A percentile compares a stretch with the other conserved stretches of the same genome.
Evolutionary conservation across 2,329 filamentous ascomycete species (phyloP).

Genomic region (Fusarium sp.): DNA sequence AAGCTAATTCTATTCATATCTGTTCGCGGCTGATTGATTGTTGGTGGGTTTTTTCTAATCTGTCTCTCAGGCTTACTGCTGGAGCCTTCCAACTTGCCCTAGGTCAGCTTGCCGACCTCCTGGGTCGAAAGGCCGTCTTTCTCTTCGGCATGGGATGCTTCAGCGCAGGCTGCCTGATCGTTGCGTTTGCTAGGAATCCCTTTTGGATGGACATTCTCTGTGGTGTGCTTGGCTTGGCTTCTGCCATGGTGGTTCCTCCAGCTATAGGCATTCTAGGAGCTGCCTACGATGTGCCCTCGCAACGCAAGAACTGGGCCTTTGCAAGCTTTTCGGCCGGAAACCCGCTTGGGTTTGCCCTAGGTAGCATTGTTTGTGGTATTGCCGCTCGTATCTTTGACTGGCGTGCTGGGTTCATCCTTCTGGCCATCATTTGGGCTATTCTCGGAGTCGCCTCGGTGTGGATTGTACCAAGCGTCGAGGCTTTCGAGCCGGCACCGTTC

Average conservation of each 20-base stretch:
- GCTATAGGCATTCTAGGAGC: slow-evolving; percentile 76
- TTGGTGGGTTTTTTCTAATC: background rate
- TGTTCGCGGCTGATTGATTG: background rate
- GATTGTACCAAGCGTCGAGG: slow-evolving; percentile 72
- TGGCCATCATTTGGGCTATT: slow-evolving; percentile 75
- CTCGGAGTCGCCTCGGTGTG: slow-evolving; percentile 72
- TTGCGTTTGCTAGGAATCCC: slow-evolving; percentile 43
- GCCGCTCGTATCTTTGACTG: slow-evolving; percentile 74
- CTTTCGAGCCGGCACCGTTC: slow-evolving; percentile 54
- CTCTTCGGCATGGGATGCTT: slow-evolving; percentile 41
- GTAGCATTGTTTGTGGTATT: slow-evolving; percentile 73
- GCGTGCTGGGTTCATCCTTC: slow-evolving; percentile 74
- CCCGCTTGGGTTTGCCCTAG: slow-evolving; percentile 58
- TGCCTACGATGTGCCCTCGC: slow-evolving; percentile 73
- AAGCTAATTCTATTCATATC: background rate
- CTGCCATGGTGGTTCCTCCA: slow-evolving; percentile 74
- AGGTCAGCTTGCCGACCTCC: slow-evolving; percentile 31
- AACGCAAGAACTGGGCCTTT: slow-evolving; percentile 76
- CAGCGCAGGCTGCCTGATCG: slow-evolving; percentile 39
- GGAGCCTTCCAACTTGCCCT: slow-evolving; percentile 78
- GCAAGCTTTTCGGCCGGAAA: slow-evolving; percentile 69
- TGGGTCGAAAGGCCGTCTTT: slow-evolving; percentile 39
- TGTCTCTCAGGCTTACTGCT: slow-evolving; percentile 62
- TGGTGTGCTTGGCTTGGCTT: slow-evolving; percentile 75
- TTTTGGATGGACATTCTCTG: slow-evolving; percentile 67